Conservation (phyloP, 768 basidiomycete genomes). For the Wakefieldia striispora region DNA sequence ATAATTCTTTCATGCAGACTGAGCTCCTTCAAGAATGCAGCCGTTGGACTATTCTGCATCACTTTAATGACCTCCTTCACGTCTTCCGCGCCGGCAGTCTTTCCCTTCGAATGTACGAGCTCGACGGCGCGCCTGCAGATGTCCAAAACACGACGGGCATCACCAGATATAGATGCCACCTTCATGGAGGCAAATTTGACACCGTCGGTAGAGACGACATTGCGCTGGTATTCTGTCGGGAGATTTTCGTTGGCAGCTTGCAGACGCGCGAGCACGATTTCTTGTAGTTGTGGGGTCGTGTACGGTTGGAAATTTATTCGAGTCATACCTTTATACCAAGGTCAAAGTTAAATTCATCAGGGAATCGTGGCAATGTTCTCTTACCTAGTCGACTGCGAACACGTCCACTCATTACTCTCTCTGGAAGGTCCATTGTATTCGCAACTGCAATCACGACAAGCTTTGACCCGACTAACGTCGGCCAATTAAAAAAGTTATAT, state of each 20-base stretch:
- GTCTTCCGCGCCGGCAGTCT: slow-evolving; percentile 63
- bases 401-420: slow-evolving; percentile 88
- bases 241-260: slow-evolving; percentile 54
- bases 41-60: slow-evolving; percentile 91
- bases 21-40: slow-evolving; percentile 76
- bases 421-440: slow-evolving; percentile 97
- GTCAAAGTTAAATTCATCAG: background rate
- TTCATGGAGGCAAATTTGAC: slow-evolving; percentile 83
- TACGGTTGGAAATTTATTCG: slow-evolving; percentile 94
- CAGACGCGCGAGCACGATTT: slow-evolving; percentile 85
- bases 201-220: slow-evolving; percentile 65
- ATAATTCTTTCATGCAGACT: slow-evolving; percentile 88
- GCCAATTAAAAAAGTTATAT: slow-evolving; percentile 99
- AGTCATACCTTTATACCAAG: slow-evolving; percentile 62
- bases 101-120: slow-evolving; percentile 52
- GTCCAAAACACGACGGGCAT: slow-evolving; percentile 90
- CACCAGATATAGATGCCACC: slow-evolving; percentile 82
- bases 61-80: slow-evolving; percentile 76
- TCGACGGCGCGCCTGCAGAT: slow-evolving; percentile 92
- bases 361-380: slow-evolving; percentile 14
- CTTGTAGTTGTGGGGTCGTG: slow-evolving; percentile 68
- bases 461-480: slow-evolving; percentile 82
- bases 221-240: slow-evolving; percentile 41
- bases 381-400: slow-evolving; percentile 88
- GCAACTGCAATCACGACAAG: slow-evolving; percentile 96